Base-by-base conservation (phyloP, 306 rosid species). In the Acacia crassicarpa region DNA sequence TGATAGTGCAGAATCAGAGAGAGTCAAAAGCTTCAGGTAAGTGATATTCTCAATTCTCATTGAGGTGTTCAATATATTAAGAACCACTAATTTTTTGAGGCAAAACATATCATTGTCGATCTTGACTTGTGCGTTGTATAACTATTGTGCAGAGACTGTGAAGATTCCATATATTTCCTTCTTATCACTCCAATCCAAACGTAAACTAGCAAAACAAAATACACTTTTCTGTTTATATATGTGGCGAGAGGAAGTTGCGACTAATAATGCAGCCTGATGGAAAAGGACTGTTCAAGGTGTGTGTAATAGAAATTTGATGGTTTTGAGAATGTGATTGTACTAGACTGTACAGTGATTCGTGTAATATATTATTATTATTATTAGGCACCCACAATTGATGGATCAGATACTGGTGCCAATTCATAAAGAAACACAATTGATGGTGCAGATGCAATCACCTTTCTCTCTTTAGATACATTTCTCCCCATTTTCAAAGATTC, bases 181-280 rank as follows among this genome's bases (percentile, higher is more conserved):
- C 83, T 80, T 23, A 70, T 25, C 62, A 27, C 51, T 44, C 76
- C 80, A 82, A 56, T 22, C 8, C 48, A 67, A 27, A 67, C 72
- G 16, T 6, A 67, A 77, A 72, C 7, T 9, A 58, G 20, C 0
- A 25, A 41, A 73, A 66, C 17, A 63, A 72, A 61, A 61, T 9
- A 72, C 67, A 59, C 4, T 19, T 23, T 59, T 9, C 16, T 22
- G 6, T n/a, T 5, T 79, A 30, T 58, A 20, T 71, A 84, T 23
- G 91, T 89, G 91, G 92, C 90, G 89, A 87, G 49, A 65, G 44
- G 92, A 32, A 70, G 70, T 66, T 65, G 84, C 82, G 84, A 85
- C 76, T 59, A 56, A 40, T 69, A 20, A n/a, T 58, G 23, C 23
- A 66, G 44, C 45, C 45, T 7, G 1, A 10, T 2, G 2, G 15